phyloP scores from a whole-genome alignment of 441 rosid species.

The Populus tomentosa region DNA sequence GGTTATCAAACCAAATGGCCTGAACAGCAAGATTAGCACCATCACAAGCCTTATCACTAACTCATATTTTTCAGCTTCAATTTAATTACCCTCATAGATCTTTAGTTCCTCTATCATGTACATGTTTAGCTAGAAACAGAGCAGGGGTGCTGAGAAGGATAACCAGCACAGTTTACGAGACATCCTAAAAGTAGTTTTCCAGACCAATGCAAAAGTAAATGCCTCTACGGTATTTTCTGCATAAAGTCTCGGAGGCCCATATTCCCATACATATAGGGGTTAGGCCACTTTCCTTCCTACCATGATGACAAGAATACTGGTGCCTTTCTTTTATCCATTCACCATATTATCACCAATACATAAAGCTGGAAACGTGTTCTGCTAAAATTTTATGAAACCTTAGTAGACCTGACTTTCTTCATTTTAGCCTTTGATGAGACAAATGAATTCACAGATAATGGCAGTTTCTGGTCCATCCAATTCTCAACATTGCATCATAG shows the following conservation, averaged over 20 bases:
- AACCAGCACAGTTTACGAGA: neutral
- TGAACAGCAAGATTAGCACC: slow-evolving; percentile 3
- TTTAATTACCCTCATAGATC: no score
- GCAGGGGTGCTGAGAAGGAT: neutral
- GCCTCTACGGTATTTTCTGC: no score
- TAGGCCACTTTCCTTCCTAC: no score
- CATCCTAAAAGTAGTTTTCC: neutral
- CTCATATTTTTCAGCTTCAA: neutral
- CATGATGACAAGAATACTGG: no score
- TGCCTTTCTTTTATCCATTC: no score
- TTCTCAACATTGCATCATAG: neutral
- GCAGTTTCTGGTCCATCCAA: neutral
- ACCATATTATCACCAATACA: no score
- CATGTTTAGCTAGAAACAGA: neutral
- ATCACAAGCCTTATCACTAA: neutral
- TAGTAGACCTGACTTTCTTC: neutral
- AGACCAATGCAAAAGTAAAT: no score
- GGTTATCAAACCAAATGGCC: neutral
- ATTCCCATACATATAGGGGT: no score
- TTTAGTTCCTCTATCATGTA: neutral
- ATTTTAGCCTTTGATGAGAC: neutral
- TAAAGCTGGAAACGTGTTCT: neutral
- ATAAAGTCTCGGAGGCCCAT: no score
- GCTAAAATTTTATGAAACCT: neutral
- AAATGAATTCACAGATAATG: neutral